Percentiles rank a stretch among this genome's conserved stretches.
Conservation (phyloP, 148 eudicot genomes). For the Simmondsia chinensis region DNA sequence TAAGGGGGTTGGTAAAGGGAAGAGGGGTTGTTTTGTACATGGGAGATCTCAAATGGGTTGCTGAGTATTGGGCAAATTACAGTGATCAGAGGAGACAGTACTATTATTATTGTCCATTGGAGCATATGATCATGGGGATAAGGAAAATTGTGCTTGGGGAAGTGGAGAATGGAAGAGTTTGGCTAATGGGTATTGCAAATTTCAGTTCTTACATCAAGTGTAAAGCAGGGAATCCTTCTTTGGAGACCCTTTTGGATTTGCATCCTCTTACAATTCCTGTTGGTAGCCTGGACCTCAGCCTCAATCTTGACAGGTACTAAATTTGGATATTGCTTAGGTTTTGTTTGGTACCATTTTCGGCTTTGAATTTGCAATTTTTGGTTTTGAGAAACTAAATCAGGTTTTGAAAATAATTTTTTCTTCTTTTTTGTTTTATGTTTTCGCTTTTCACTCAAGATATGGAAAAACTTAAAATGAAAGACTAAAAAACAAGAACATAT, state of each 20-base stretch:
- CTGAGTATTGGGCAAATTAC: constrained; percentile 66
- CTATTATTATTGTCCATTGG: constrained; percentile 50
- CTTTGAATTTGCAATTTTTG: no score
- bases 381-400: no score
- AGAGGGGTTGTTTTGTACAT: constrained; percentile 76
- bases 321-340: no score
- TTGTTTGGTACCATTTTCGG: no score
- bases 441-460: no score
- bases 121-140: constrained; percentile 57
- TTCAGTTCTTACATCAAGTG: constrained; percentile 58
- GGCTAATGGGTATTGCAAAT: constrained; percentile 66
- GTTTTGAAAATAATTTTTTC: no score
- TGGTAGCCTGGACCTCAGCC: constrained; percentile 50
- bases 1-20: constrained; percentile 43
- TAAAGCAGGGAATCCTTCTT: constrained; percentile 55
- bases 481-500: no score
- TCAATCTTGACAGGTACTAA: constrained; percentile 64
- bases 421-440: no score
- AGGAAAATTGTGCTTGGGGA: constrained; percentile 36
- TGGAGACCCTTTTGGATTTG: constrained; percentile 71
- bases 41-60: constrained; percentile 82
- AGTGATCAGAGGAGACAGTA: constrained; percentile 40
- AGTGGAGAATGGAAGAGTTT: constrained; percentile 39
- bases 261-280: constrained; percentile 59
- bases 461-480: no score